These are phyloP conservation scores for Nakaseomyces bracarensis DNA, from an alignment of 1,139 yeast species.

Conservation along the genomic window DNA sequence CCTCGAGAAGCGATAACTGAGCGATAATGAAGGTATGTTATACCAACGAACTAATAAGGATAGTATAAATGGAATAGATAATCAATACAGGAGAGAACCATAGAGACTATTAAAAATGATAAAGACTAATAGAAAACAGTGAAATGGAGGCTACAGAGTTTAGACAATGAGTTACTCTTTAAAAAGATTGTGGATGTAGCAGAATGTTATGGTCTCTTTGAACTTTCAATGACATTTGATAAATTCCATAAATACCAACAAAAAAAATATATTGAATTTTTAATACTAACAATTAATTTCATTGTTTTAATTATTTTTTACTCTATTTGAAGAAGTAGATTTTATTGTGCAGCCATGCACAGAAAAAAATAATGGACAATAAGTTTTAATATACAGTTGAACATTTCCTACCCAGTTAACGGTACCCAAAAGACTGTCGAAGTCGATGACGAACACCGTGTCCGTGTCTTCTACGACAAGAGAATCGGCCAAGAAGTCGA, in stretches of 20 bases:
- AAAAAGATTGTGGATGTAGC: no score
- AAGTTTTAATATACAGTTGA: constrained; percentile 50
- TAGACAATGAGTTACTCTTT: no score
- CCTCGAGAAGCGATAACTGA: constrained; percentile 8
- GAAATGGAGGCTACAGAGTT: no score
- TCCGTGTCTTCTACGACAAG: constrained; percentile 98
- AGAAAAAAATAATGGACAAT: background rate
- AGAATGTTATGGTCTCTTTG: no score
- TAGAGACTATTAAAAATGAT: background rate
- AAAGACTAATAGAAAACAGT: no score
- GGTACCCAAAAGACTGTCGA: constrained; percentile 98
- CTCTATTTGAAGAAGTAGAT: background rate
- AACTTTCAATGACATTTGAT: no score
- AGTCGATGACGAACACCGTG: constrained; percentile 98
- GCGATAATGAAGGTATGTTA: constrained; percentile 9
- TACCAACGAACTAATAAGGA: background rate
- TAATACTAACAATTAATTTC: background rate
- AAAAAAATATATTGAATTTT: no score
- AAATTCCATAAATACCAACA: no score
- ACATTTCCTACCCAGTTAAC: constrained; percentile 99
- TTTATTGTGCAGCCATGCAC: no score
- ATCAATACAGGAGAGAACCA: no score
- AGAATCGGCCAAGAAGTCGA: constrained; percentile 99
- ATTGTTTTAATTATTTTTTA: background rate
- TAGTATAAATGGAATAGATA: no score